phyloP scores from a whole-genome alignment of 495 filamentous ascomycete species.

The Daldinia bambusicola region DNA sequence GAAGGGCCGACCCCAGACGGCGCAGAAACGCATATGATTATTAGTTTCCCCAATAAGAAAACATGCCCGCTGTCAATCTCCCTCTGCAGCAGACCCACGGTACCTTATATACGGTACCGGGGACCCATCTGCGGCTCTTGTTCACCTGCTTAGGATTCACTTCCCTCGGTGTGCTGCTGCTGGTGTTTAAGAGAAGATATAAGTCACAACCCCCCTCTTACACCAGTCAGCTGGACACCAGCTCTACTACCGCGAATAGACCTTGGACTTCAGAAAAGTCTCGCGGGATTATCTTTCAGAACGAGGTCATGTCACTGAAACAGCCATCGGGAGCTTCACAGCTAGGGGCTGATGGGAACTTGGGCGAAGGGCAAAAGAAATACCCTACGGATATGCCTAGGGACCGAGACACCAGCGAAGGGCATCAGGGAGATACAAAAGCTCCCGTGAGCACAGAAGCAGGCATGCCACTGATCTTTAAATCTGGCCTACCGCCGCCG shows the following conservation, averaged over 20 bases:
- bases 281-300: constrained; percentile 34
- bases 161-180: constrained; percentile 42
- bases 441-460: constrained; percentile 25
- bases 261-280: constrained; percentile 39
- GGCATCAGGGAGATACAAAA: constrained; percentile 20
- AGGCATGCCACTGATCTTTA: constrained; percentile 43
- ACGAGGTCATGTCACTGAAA: constrained; percentile 43
- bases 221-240: constrained; percentile 9
- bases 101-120: constrained; percentile 43
- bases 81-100: constrained; percentile 49
- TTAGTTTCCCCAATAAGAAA: constrained; percentile 49
- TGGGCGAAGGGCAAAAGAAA: constrained; percentile 23
- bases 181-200: constrained; percentile 40
- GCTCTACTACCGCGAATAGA: constrained; percentile 22
- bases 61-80: constrained; percentile 56
- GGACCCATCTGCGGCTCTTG: constrained; percentile 41
- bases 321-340: constrained; percentile 31
- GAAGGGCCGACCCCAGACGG: constrained; percentile 43
- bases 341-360: constrained; percentile 11
- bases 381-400: constrained; percentile 26
- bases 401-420: constrained; percentile 21
- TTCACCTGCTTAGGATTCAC: constrained; percentile 45
- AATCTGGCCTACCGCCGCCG: constrained; percentile 50
- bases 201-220: constrained; percentile 29
- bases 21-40: constrained; percentile 40